These are phyloP conservation scores for Diophrys sp. DNA, from an alignment of 73 alveolate genomes.

Conservation along the genomic window DNA sequence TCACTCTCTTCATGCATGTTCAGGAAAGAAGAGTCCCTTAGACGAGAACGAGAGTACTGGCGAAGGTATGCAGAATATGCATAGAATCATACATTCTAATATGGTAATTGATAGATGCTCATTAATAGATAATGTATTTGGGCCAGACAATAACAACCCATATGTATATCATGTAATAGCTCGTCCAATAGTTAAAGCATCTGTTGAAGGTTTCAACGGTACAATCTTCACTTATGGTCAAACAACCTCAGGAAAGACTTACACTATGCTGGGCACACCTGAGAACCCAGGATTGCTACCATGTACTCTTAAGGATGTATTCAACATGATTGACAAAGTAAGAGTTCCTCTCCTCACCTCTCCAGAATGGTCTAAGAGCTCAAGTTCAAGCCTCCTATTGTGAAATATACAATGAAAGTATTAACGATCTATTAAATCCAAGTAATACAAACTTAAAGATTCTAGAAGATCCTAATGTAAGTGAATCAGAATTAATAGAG, in stretches of 20 bases:
- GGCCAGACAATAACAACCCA: conserved; percentile 81
- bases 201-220: conserved; percentile 91
- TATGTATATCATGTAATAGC: conserved; percentile 89
- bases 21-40: background rate
- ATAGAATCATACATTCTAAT: background rate
- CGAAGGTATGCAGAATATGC: background rate
- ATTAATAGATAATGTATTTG: conserved; percentile 83
- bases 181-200: conserved; percentile 89
- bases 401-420: conserved; percentile 93
- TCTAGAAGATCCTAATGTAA: conserved; percentile 69
- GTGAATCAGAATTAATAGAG: background rate
- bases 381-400: conserved; percentile 87
- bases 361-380: conserved; percentile 49
- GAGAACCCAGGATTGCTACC: conserved; percentile 96
- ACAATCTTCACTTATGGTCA: conserved; percentile 95
- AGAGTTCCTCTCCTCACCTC: conserved; percentile 15
- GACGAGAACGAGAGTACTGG: background rate
- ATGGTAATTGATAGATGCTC: background rate
- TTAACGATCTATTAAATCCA: conserved; percentile 89
- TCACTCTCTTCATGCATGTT: no score
- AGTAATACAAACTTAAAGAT: conserved; percentile 61
- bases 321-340: conserved; percentile 74
- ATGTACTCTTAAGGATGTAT: conserved; percentile 89
- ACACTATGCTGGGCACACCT: conserved; percentile 96
- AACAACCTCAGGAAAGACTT: conserved; percentile 96